A percentile compares a stretch with the other conserved stretches of the same genome.
These are phyloP conservation scores for Aureobasidium lini DNA, from an alignment of 2,329 filamentous ascomycete genomes.

Conservation along the genomic window DNA sequence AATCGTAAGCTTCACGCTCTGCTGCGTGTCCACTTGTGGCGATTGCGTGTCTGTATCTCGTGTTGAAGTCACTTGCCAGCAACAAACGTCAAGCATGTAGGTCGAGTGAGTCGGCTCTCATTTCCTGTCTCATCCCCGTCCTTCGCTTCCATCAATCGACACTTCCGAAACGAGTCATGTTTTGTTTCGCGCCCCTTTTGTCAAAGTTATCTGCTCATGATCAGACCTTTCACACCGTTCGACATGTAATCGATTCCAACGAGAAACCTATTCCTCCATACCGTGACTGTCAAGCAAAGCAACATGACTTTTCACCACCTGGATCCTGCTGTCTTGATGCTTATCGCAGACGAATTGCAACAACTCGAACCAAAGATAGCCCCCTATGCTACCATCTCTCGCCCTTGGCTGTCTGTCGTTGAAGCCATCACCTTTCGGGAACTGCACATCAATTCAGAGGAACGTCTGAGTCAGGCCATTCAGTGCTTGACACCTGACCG, in stretches of 20 bases:
- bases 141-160: background rate
- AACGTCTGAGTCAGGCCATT: background rate
- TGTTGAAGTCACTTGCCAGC: no score
- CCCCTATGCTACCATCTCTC: background rate
- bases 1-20: background rate
- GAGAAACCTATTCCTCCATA: background rate
- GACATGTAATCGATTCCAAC: no score
- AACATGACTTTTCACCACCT: background rate
- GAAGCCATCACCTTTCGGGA: background rate
- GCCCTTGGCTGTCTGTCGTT: background rate
- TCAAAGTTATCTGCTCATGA: no score
- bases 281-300: background rate
- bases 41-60: background rate
- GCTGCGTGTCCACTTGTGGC: background rate
- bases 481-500: background rate
- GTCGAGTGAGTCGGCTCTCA: background rate
- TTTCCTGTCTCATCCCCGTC: background rate
- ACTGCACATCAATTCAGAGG: background rate
- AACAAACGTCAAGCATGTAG: background rate
- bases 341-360: background rate
- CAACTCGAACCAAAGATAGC: background rate
- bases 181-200: background rate
- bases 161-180: background rate
- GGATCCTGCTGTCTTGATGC: background rate
- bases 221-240: no score